These are phyloP conservation scores for Colletotrichum sp. DNA, from an alignment of 2,329 filamentous ascomycete genomes.

Conservation along the genomic window DNA sequence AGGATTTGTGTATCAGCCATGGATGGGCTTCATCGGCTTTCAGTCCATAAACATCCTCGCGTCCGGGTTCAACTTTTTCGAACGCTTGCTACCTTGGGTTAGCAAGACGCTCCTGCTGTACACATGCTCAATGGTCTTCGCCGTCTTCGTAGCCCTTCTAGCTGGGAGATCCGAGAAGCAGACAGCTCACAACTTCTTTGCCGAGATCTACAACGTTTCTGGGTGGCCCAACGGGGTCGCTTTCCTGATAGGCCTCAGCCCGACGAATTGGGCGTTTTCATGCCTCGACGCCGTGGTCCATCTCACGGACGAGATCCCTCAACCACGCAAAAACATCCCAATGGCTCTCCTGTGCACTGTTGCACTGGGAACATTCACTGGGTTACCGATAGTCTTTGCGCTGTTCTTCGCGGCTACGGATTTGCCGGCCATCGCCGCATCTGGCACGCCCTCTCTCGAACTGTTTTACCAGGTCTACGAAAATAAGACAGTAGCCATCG, in stretches of 20 bases:
- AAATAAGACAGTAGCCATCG: background rate
- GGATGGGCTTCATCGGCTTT: background rate
- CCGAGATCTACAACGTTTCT: background rate
- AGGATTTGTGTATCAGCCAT: background rate
- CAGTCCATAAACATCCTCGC: background rate
- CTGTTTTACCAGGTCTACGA: background rate
- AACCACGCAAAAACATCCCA: background rate
- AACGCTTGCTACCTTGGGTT: background rate
- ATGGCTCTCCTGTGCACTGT: background rate
- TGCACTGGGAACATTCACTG: background rate
- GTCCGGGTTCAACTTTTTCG: background rate
- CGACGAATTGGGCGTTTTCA: background rate
- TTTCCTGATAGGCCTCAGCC: background rate
- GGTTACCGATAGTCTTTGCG: background rate
- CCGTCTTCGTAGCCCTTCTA: fast-evolving
- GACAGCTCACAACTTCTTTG: background rate
- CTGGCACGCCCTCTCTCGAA: background rate
- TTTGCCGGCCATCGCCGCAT: background rate
- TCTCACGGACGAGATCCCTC: background rate
- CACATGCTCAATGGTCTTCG: background rate
- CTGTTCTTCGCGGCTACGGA: background rate
- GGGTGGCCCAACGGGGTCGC: background rate
- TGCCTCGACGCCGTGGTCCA: background rate
- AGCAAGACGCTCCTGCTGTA: background rate
- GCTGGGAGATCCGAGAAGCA: background rate